These are phyloP conservation scores for Globisporangium apiculatum DNA, from an alignment of 352 stramenopile genomes.

Conservation along the genomic window DNA sequence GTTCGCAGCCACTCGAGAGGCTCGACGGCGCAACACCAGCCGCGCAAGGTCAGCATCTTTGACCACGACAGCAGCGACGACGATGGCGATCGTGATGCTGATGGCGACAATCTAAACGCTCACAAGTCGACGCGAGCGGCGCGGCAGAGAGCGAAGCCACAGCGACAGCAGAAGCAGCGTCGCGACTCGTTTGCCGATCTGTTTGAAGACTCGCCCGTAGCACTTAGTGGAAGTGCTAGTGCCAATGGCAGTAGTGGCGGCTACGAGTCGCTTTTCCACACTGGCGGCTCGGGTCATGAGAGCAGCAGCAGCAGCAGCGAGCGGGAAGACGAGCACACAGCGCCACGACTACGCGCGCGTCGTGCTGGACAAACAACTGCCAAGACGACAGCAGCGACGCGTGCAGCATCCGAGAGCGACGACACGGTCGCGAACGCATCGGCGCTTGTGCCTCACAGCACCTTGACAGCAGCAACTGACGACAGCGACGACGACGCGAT, in stretches of 20 bases:
- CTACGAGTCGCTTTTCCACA: slow-evolving; percentile 57
- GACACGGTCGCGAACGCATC: background rate
- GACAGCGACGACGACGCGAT: slow-evolving; percentile 15
- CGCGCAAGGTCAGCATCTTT: slow-evolving; percentile 69
- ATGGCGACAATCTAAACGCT: slow-evolving; percentile 4
- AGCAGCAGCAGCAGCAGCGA: slow-evolving; percentile 11
- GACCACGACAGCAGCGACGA: slow-evolving; percentile 51
- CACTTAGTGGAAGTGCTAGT: no score
- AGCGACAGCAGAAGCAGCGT: slow-evolving; percentile 14
- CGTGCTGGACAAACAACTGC: background rate
- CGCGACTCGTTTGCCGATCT: slow-evolving; percentile 70
- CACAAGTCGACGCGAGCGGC: no score
- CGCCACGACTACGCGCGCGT: background rate
- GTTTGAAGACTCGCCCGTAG: slow-evolving; percentile 37
- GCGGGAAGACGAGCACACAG: background rate
- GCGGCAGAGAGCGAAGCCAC: background rate
- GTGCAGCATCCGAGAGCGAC: background rate
- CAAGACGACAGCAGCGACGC: background rate
- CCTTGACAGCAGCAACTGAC: background rate
- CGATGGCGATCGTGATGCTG: slow-evolving; percentile 16
- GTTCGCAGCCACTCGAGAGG: no score
- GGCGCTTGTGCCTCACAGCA: no score
- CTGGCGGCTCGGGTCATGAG: slow-evolving; percentile 9
- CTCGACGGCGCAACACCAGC: background rate
- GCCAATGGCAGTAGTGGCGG: slow-evolving; percentile 9